Percentiles rank a stretch among this genome's conserved stretches.
Conservation (phyloP, 306 rosid species). For the Abrus precatorius region DNA sequence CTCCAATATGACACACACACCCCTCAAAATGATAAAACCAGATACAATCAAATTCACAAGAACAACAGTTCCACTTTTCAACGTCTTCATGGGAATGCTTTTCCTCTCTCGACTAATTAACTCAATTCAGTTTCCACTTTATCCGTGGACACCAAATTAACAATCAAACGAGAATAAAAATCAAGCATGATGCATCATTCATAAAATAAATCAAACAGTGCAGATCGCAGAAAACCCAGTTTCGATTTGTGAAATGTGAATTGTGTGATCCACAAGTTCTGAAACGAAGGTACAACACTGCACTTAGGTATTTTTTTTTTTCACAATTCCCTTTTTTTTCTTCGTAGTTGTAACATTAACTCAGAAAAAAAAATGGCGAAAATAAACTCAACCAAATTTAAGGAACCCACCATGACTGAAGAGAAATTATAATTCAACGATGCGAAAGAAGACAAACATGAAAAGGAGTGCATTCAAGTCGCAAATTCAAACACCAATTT, state of each 20-base stretch:
- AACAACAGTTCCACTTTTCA: background rate
- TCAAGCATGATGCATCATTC: background rate
- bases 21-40: background rate
- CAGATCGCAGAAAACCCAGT: background rate
- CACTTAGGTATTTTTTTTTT: background rate
- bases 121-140: background rate
- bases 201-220: background rate
- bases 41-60: background rate
- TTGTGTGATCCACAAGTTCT: background rate
- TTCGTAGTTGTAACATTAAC: background rate
- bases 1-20: background rate
- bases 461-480: background rate
- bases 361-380: no score
- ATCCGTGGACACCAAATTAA: background rate
- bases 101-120: background rate
- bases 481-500: background rate
- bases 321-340: constrained; percentile 3
- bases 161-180: background rate
- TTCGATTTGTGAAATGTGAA: background rate
- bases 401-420: background rate
- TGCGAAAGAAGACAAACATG: background rate
- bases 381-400: background rate
- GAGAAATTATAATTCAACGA: background rate
- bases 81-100: background rate
- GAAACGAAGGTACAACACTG: constrained; percentile 28